Evolutionary conservation across 768 basidiomycete species (phyloP).

Genomic region (Russula olivacea): DNA sequence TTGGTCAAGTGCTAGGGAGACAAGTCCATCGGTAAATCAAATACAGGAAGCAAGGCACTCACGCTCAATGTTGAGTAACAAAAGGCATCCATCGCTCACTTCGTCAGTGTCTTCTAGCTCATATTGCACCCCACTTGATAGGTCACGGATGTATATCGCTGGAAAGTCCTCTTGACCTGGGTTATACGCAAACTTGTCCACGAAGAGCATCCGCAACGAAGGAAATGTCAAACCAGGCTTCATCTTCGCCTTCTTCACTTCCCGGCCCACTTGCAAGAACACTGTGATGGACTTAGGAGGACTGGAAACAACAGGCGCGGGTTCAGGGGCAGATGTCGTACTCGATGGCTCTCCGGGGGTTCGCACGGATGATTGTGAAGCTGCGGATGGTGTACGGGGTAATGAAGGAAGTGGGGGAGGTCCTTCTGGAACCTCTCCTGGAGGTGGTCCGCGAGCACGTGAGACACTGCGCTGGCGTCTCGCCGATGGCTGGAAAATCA

Average conservation of each 20-base stretch:
- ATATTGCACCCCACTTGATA: slow-evolving; percentile 87
- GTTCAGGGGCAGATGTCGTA: slow-evolving; percentile 11
- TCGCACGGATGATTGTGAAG: not conserved
- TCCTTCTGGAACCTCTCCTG: slow-evolving; percentile 30
- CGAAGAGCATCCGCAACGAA: slow-evolving; percentile 78
- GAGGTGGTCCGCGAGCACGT: slow-evolving; percentile 25
- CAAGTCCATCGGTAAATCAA: not conserved
- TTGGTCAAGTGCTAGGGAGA: slow-evolving; percentile 78
- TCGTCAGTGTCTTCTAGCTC: slow-evolving; percentile 94
- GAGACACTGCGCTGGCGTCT: slow-evolving; percentile 27
- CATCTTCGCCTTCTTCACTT: slow-evolving; percentile 80
- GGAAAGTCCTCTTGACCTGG: slow-evolving; percentile 92
- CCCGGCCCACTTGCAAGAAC: slow-evolving; percentile 84
- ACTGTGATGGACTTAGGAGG: slow-evolving; percentile 44
- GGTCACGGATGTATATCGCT: slow-evolving; percentile 92
- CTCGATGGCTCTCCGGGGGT: not conserved
- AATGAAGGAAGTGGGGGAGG: slow-evolving; percentile 34
- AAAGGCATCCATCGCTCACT: slow-evolving; percentile 77
- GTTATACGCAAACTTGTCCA: slow-evolving; percentile 91
- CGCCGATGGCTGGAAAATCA: slow-evolving; percentile 21
- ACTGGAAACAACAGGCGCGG: slow-evolving; percentile 29
- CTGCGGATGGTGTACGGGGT: slow-evolving; percentile 8
- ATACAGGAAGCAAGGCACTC: slow-evolving; percentile 34
- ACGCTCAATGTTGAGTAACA: slow-evolving; percentile 97
- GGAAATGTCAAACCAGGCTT: slow-evolving; percentile 68